Percentiles rank a stretch among this genome's conserved stretches.
Evolutionary conservation across 768 basidiomycete species (phyloP).

Genomic region (Amanita molliuscula): DNA sequence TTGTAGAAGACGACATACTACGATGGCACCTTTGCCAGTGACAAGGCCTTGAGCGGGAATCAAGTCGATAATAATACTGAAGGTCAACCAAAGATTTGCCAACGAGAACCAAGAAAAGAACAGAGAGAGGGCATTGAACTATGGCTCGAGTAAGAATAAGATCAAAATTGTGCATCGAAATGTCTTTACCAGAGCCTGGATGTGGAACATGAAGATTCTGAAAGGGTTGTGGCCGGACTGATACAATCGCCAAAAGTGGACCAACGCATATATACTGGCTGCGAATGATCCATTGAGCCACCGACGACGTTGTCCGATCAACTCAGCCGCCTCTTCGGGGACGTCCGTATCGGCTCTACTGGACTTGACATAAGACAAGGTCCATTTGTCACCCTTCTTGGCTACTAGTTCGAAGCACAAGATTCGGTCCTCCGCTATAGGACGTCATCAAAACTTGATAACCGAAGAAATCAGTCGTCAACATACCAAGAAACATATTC

Average conservation of each 20-base stretch:
- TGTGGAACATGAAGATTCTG: conserved; percentile 83
- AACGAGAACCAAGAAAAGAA: conserved; percentile 90
- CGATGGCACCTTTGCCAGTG: neutral
- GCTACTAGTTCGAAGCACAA: conserved; percentile 96
- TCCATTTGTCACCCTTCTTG: conserved; percentile 82
- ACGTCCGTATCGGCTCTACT: conserved; percentile 95
- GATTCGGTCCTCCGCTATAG: conserved; percentile 83
- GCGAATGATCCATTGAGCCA: conserved; percentile 98
- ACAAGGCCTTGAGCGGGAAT: conserved; percentile 42
- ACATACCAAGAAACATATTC: conserved; percentile 52
- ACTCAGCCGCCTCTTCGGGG: conserved; percentile 77
- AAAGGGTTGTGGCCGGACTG: conserved; percentile 21
- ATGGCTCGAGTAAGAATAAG: neutral
- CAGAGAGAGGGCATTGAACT: conserved; percentile 82
- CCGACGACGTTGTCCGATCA: conserved; percentile 91
- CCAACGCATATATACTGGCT: conserved; percentile 84
- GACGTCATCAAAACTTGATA: neutral
- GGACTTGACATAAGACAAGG: conserved; percentile 83
- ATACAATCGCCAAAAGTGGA: conserved; percentile 49
- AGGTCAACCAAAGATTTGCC: conserved; percentile 89
- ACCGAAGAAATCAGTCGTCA: neutral
- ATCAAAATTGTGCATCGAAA: neutral
- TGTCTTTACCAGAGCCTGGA: conserved; percentile 73
- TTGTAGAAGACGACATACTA: conserved; percentile 56
- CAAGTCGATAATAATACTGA: conserved; percentile 89